Evolutionary conservation across 2,329 filamentous ascomycete genomes (phyloP).

Genomic region (Cladobotryum protrusum): DNA sequence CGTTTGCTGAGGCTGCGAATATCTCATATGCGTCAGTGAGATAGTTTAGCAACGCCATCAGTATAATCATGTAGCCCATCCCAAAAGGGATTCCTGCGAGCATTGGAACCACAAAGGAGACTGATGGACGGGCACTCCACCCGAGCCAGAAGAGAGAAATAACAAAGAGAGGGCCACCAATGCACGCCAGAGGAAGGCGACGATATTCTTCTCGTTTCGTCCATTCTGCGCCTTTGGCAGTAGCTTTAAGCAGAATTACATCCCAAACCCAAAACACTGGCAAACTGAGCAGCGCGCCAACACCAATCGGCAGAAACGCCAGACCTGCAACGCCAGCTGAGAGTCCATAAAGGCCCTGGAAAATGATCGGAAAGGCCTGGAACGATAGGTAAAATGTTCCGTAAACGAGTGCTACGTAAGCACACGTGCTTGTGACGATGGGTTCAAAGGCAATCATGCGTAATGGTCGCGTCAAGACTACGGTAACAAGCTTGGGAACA

Average conservation of each 20-base stretch:
- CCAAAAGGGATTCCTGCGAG: constrained; percentile 11
- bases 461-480: not conserved
- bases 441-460: not conserved
- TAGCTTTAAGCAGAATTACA: no score
- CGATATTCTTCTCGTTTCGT: constrained; percentile 43
- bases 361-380: constrained; percentile 43
- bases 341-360: constrained; percentile 10
- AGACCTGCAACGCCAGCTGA: constrained; percentile 6
- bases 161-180: constrained; percentile 38
- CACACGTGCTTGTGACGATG: not conserved
- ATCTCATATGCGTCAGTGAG: constrained; percentile 11
- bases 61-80: constrained; percentile 10
- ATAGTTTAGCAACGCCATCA: constrained; percentile 12
- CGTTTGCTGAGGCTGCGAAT: constrained; percentile 17
- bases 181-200: constrained; percentile 49
- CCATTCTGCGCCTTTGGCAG: constrained; percentile 37
- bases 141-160: constrained; percentile 16
- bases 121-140: constrained; percentile 10
- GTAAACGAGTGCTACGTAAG: constrained; percentile 26
- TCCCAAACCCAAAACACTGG: no score
- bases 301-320: constrained; percentile 8
- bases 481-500: not conserved
- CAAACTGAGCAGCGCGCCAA: no score
- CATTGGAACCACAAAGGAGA: constrained; percentile 13
- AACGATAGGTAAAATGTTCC: constrained; percentile 57